These are phyloP conservation scores for Gentiana straminea DNA, from an alignment of 257 asterid genomes.

Conservation along the genomic window DNA sequence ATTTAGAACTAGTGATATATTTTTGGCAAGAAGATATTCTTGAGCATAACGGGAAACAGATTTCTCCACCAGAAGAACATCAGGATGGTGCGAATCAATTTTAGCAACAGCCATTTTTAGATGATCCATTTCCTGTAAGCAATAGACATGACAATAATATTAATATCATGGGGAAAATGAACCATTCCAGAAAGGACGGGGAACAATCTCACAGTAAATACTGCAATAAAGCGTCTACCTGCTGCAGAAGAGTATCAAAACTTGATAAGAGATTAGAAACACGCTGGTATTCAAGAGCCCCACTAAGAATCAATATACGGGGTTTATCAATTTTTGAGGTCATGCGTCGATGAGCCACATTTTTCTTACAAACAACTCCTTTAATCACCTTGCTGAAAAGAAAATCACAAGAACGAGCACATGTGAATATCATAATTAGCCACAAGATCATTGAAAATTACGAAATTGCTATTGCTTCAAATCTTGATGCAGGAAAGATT, in stretches of 20 bases:
- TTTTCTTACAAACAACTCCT: constrained; percentile 93
- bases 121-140: constrained; percentile 92
- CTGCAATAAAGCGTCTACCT: constrained; percentile 35
- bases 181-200: neutral
- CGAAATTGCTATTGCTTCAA: neutral
- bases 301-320: constrained; percentile 82
- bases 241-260: constrained; percentile 88
- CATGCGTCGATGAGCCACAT: constrained; percentile 96
- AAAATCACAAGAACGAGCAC: constrained; percentile 12
- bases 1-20: constrained; percentile 85
- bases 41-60: constrained; percentile 94
- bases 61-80: constrained; percentile 94
- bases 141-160: constrained; percentile 6
- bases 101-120: constrained; percentile 97
- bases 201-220: neutral
- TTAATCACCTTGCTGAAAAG: constrained; percentile 60
- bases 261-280: constrained; percentile 86
- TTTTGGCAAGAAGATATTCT: constrained; percentile 90
- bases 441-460: neutral
- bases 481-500: too few species aligned
- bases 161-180: constrained; percentile 2
- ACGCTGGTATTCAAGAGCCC: constrained; percentile 96
- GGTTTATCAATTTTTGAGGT: constrained; percentile 79
- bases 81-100: constrained; percentile 78
- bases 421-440: neutral